Base-by-base conservation (phyloP, 2,329 filamentous ascomycete species). In the Neofusicoccum kwambonambiense region DNA sequence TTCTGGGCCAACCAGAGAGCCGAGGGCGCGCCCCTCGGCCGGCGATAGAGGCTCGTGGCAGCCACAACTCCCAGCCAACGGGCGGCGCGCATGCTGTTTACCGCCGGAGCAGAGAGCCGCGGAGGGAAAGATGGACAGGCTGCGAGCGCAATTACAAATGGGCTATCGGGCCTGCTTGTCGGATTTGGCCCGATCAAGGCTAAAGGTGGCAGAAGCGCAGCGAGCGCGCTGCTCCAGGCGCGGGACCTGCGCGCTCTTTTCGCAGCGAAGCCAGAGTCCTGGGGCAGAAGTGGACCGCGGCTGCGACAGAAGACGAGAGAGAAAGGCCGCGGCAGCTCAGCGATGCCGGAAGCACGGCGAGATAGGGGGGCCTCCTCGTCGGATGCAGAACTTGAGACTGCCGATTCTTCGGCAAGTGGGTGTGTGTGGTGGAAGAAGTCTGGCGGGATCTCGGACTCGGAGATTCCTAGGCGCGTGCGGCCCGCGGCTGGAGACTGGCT, bases 381-480 rank as follows among this genome's bases (percentile, higher is more conserved):
- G 22, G 22, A 22, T 22, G 22, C 22, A 22, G 22, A 22, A 22
- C 22, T 22, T 22, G 22, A 22, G 22, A 22, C 22, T 22, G 22
- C 22, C 22, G 22, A 22, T 22, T 22, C 22, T 22, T 22, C 22
- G 22, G 22, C 22, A 22, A 22, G 22, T 22, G 22, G 22, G 22
- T 22, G 61, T 17, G 34, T 37, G 41, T 45, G 39, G 39, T 34
- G 56, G 56, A 9, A 45, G 41, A 60, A 50, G n/a, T 39, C 22
- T 63, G 61, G 61, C 19, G 49, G 50, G 50, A 64, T 52, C 50
- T 64, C 61, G 61, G 61, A 3, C 41, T 64, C 61, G 61, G 61
- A 56, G 42, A 47, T 60, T 60, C n/a, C n/a, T 37, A 37, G 31
- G 56, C 19, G 31, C 11, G 15, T 31, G 56, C 52, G 15, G 34